Evolutionary conservation across 1,284 basidiomycete genomes (phyloP).

Genomic region (Schizopora paradoxa): DNA sequence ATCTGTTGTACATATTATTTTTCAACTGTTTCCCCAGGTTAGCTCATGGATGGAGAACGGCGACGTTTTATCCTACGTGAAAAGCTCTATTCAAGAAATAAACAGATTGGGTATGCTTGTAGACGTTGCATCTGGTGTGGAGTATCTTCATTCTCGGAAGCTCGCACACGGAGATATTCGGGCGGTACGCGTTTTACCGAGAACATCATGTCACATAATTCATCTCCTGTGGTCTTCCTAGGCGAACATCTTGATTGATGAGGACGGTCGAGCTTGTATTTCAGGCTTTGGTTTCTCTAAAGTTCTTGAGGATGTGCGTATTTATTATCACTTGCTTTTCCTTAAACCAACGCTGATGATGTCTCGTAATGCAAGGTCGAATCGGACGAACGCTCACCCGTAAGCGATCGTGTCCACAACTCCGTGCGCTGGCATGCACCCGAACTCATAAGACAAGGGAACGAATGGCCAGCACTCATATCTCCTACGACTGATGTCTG

Average conservation of each 20-base stretch:
- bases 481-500: constrained; percentile 39
- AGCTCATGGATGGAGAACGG: constrained; percentile 43
- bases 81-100: constrained; percentile 25
- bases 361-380: no score
- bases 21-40: no score
- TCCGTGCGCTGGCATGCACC: constrained; percentile 38
- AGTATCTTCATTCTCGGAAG: constrained; percentile 37
- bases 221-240: no score
- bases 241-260: constrained; percentile 38
- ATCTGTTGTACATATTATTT: no score
- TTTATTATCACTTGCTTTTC: no score
- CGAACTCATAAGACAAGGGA: constrained; percentile 28
- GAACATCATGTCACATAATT: no score
- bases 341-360: no score
- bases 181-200: no score
- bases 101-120: constrained; percentile 34
- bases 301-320: constrained; percentile 35
- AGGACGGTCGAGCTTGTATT: constrained; percentile 31
- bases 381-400: no score
- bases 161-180: constrained; percentile 44
- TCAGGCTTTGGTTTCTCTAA: constrained; percentile 41
- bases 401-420: constrained; percentile 11
- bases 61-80: constrained; percentile 31
- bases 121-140: constrained; percentile 35
- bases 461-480: constrained; percentile 23